Evolutionary conservation across 2,329 filamentous ascomycete genomes (phyloP).

Genomic region (Cladosporium oxysporum): DNA sequence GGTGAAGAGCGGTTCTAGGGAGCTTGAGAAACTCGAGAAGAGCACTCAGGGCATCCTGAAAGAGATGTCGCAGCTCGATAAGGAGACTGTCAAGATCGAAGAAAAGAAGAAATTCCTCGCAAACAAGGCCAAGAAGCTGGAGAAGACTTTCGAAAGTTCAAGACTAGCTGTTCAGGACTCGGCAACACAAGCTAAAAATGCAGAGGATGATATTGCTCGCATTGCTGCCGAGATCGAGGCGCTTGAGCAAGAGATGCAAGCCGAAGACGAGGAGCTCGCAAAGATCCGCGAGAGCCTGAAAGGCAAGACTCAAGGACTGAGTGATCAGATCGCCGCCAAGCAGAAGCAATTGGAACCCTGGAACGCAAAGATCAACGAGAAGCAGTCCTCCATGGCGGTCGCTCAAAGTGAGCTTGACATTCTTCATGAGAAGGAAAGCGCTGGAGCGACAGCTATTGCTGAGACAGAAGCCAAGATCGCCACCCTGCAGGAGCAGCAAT

Average conservation of each 20-base stretch:
- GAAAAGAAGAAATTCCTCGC: conserved; percentile 94
- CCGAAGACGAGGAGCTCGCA: conserved; percentile 78
- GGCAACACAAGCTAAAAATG: conserved; percentile 74
- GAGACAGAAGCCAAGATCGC: conserved; percentile 80
- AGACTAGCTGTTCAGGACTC: conserved; percentile 74
- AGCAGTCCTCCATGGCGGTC: conserved; percentile 89
- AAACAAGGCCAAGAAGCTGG: conserved; percentile 90
- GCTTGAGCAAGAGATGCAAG: conserved; percentile 73
- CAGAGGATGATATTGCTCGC: conserved; percentile 73
- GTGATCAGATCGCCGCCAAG: conserved; percentile 86
- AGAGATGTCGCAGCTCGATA: conserved; percentile 89
- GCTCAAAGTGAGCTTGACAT: conserved; percentile 94
- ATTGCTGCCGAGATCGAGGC: conserved; percentile 71
- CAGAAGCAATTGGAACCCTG: conserved; percentile 95
- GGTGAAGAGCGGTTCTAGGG: conserved; percentile 79
- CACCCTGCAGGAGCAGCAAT: conserved; percentile 69
- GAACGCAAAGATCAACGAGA: conserved; percentile 96
- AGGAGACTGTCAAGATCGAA: conserved; percentile 94
- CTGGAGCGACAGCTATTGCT: conserved; percentile 78
- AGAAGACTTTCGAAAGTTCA: conserved; percentile 79
- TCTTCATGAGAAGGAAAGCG: conserved; percentile 82
- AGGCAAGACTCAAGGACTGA: conserved; percentile 93
- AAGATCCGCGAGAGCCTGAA: conserved; percentile 85
- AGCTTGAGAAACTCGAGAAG: conserved; percentile 81
- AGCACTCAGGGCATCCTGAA: conserved; percentile 76